phyloP scores from a whole-genome alignment of 768 basidiomycete species.

The Mycena vulgaris region DNA sequence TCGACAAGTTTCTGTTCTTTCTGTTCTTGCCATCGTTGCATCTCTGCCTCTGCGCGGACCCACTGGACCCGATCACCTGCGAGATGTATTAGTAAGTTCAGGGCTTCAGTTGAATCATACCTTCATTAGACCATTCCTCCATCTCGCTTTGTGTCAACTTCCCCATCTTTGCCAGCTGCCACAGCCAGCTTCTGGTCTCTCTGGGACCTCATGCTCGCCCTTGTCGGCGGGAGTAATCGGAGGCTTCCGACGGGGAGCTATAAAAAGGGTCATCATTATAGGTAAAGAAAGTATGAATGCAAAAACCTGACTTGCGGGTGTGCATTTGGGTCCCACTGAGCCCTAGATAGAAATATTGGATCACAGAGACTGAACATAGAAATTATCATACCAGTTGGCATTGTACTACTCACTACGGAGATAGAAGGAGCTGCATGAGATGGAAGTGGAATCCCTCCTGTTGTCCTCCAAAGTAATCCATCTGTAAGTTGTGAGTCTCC shows the following conservation, averaged over 20 bases:
- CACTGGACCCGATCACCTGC: too few relatives aligned
- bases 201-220: too few relatives aligned
- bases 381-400: neutral
- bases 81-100: too few relatives aligned
- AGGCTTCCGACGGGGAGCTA: too few relatives aligned
- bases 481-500: neutral
- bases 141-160: neutral
- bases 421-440: neutral
- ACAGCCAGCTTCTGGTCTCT: neutral
- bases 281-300: neutral
- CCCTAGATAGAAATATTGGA: neutral
- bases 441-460: neutral
- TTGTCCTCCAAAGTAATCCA: neutral
- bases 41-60: too few relatives aligned
- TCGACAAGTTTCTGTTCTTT: slow-evolving; percentile 38
- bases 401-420: neutral
- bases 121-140: too few relatives aligned
- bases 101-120: too few relatives aligned
- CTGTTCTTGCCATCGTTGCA: too few relatives aligned
- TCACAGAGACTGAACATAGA: too few relatives aligned
- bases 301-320: neutral
- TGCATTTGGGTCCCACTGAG: neutral
- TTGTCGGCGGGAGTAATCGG: too few relatives aligned
- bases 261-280: neutral
- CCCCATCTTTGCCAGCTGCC: neutral